A percentile compares a stretch with the other conserved stretches of the same genome.
phyloP scores from a whole-genome alignment of 225 moss, liverwort and hornwort genomes.

The Bryum argenteum region DNA sequence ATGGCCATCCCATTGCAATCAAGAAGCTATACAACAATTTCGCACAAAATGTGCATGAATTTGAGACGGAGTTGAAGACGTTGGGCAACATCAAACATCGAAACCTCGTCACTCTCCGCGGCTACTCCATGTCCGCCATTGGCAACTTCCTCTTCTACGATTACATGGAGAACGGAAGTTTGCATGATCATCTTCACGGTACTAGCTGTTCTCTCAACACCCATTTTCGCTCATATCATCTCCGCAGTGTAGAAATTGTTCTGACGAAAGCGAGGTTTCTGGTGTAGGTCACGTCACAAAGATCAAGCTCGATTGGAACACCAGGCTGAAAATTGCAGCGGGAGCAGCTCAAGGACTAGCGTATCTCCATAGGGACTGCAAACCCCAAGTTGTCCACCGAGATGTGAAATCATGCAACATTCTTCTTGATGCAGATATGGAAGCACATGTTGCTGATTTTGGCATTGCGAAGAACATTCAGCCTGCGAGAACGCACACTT shows the following conservation, averaged over 20 bases:
- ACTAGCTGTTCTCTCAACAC: background rate
- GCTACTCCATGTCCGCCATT: constrained; percentile 80
- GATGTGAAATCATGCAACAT: constrained; percentile 93
- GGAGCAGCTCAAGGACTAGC: constrained; percentile 95
- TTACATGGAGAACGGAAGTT: constrained; percentile 92
- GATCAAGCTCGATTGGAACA: constrained; percentile 84
- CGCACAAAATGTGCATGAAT: constrained; percentile 80
- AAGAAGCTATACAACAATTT: constrained; percentile 90
- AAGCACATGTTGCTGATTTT: constrained; percentile 88
- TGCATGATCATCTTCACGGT: constrained; percentile 85
- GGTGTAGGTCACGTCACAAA: constrained; percentile 51
- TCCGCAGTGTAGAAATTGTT: background rate
- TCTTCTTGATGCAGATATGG: constrained; percentile 72
- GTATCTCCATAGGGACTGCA: constrained; percentile 89
- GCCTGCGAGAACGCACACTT: constrained; percentile 73
- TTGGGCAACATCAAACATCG: constrained; percentile 93
- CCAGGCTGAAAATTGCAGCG: constrained; percentile 75
- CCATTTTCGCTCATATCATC: too few relatives aligned
- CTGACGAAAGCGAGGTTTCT: background rate
- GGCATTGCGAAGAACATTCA: constrained; percentile 91
- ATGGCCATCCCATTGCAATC: constrained; percentile 89
- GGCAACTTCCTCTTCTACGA: constrained; percentile 96
- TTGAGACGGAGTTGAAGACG: constrained; percentile 89
- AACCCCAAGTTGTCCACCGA: constrained; percentile 89
- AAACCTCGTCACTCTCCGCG: constrained; percentile 86